Evolutionary conservation across 2,329 filamentous ascomycete species (phyloP).

Genomic region (Phialophora verrucosa): DNA sequence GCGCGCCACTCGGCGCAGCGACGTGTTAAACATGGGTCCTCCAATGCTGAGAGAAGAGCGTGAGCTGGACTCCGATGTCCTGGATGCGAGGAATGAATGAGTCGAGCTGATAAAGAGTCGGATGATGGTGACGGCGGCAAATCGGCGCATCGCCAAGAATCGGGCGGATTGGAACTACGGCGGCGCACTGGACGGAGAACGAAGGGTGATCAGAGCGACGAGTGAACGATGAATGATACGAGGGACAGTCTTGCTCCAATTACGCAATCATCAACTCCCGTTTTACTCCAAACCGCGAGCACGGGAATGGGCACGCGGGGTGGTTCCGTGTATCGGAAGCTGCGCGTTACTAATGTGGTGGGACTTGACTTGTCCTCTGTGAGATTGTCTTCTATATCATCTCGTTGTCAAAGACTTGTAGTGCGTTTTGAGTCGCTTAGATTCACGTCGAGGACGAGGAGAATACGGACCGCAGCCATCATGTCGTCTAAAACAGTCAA

Average conservation of each 20-base stretch:
- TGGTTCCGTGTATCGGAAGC: slow-evolving; percentile 13
- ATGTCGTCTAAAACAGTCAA: slow-evolving; percentile 46
- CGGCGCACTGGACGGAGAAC: background rate
- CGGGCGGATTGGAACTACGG: background rate
- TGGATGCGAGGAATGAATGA: slow-evolving; percentile 10
- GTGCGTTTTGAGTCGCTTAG: background rate
- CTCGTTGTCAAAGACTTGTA: background rate
- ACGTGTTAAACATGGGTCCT: slow-evolving; percentile 52
- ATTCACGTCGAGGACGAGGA: background rate
- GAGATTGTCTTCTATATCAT: no score
- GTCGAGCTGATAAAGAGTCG: slow-evolving; percentile 30
- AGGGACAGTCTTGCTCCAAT: background rate
- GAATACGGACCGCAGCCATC: background rate
- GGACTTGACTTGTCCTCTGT: background rate
- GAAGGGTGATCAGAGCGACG: background rate
- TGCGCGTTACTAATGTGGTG: background rate
- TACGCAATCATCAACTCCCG: background rate
- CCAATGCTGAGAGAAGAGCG: slow-evolving; percentile 5
- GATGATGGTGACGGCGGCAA: slow-evolving; percentile 12
- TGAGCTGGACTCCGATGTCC: slow-evolving; percentile 3
- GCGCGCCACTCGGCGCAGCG: slow-evolving; percentile 53
- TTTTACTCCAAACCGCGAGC: background rate
- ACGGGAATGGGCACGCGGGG: background rate
- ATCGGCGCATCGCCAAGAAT: slow-evolving; percentile 8
- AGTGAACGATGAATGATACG: no score